A percentile compares a stretch with the other conserved stretches of the same genome.
Evolutionary conservation across 1,284 basidiomycete genomes (phyloP).

Genomic region (Singerocomus rubriflavus): DNA sequence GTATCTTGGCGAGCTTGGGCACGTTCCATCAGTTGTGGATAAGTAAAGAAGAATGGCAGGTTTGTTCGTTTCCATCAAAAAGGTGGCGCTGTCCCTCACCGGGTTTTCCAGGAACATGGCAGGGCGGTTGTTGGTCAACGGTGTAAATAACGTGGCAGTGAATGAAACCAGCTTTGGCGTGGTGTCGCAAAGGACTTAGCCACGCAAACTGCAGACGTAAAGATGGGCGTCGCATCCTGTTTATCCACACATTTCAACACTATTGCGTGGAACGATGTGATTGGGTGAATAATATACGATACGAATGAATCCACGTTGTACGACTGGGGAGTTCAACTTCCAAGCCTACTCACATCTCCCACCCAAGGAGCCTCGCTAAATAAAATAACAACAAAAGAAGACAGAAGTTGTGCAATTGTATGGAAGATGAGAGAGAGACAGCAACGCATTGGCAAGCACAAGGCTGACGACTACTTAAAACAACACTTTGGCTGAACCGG

Average conservation of each 20-base stretch:
- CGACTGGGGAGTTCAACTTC: slow-evolving; percentile 37
- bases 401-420: slow-evolving; percentile 17
- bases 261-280: slow-evolving; percentile 11
- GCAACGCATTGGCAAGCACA: slow-evolving; percentile 30
- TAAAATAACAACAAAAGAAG: slow-evolving; percentile 21
- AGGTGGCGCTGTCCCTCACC: background rate
- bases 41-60: slow-evolving; percentile 89
- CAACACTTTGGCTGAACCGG: slow-evolving; percentile 24
- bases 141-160: slow-evolving; percentile 55
- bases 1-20: slow-evolving; percentile 88
- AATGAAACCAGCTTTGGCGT: background rate
- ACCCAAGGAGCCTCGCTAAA: slow-evolving; percentile 9
- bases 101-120: slow-evolving; percentile 62
- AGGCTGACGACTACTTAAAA: slow-evolving; percentile 29
- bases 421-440: slow-evolving; percentile 11
- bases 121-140: slow-evolving; percentile 73
- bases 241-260: background rate
- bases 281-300: slow-evolving; percentile 17
- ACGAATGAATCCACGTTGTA: slow-evolving; percentile 10
- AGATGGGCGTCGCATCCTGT: background rate
- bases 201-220: background rate
- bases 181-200: background rate
- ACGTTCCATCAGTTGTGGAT: slow-evolving; percentile 98
- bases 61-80: slow-evolving; percentile 34
- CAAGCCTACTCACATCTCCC: slow-evolving; percentile 19